Evolutionary conservation across 768 basidiomycete genomes (phyloP).

Genomic region (Auriscalpium microsporum): DNA sequence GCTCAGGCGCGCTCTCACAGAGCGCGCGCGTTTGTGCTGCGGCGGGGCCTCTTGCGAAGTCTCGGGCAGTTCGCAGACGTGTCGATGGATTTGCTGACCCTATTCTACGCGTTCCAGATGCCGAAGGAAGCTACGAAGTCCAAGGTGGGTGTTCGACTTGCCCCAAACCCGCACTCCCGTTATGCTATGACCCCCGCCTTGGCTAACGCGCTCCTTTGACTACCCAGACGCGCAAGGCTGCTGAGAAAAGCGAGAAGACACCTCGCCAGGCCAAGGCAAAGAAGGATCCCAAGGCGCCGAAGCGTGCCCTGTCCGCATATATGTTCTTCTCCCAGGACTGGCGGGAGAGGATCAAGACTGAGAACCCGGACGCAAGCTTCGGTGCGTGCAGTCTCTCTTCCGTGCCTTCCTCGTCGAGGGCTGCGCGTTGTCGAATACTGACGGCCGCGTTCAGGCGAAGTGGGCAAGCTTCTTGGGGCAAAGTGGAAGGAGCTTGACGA

Average conservation of each 20-base stretch:
- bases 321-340: constrained; percentile 99
- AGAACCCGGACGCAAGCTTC: constrained; percentile 92
- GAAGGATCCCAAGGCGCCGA: constrained; percentile 81
- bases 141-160: constrained; percentile 41
- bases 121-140: constrained; percentile 68
- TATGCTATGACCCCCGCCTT: background rate
- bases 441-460: constrained; percentile 50
- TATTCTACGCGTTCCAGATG: constrained; percentile 44
- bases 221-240: constrained; percentile 58
- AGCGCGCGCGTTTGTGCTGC: background rate
- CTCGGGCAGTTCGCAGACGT: constrained; percentile 21
- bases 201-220: constrained; percentile 9
- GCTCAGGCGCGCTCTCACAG: constrained; percentile 1
- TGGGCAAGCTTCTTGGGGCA: constrained; percentile 90
- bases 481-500: constrained; percentile 97
- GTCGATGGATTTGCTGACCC: constrained; percentile 30
- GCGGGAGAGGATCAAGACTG: constrained; percentile 90
- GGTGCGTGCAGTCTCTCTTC: constrained; percentile 37
- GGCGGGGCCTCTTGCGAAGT: background rate
- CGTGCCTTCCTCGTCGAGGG: constrained; percentile 3
- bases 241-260: constrained; percentile 60
- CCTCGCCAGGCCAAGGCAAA: constrained; percentile 41
- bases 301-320: constrained; percentile 91
- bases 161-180: constrained; percentile 8
- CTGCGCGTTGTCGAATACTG: constrained; percentile 8